Base-by-base conservation (phyloP, 2,329 filamentous ascomycete species). In the Pseudogymnoascus verrucosus region DNA sequence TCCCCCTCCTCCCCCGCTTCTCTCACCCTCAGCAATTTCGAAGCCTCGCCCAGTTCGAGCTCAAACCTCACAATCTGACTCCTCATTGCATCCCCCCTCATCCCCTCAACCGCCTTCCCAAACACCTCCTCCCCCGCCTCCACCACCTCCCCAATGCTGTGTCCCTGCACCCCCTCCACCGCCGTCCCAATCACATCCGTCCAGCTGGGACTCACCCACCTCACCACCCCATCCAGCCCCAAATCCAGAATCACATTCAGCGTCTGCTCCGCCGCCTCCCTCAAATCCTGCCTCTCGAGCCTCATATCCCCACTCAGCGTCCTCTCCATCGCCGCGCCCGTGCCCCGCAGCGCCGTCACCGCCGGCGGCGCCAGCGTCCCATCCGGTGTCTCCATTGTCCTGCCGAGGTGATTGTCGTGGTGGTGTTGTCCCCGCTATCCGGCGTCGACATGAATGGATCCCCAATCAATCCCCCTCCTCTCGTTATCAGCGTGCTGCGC, bases 131-230 rank as follows among this genome's bases (percentile, higher is more conserved):
- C 89, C 76, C 96, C 89, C 65, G 89, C 90, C 74, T 84, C 81
- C 68, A 92, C 80, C 66, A 98, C 84, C 63, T 96, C 89, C 63
- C 89, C 83, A 67, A 99, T 92, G 66, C 87, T 82, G 68, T 85
- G 87, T 64, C 91, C 91, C 69, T 89, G 83, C 61, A 97, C 86
- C 6, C 84, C 82, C 47, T 89, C 86, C 40, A 88, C 83, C 51
- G 84, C 78, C 3, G 90, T 93, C 64, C 95, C 95, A 65, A 98
- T 89, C 60, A 99, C 89, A 71, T 98, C 92, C 65, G 86, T 85
- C 95, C 95, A 99, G 14, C 93, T 97, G 11, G 93, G 91, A 74
- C 93, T 98, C 70, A 96, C 93, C 91, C 95, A 99, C 77, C 92
- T 89, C 71, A 99, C 89, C 66, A 86, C 89, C 68, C 91, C 91